These are phyloP conservation scores for Sclerotinia nivalis DNA, from an alignment of 2,329 filamentous ascomycete species.

Conservation along the genomic window DNA sequence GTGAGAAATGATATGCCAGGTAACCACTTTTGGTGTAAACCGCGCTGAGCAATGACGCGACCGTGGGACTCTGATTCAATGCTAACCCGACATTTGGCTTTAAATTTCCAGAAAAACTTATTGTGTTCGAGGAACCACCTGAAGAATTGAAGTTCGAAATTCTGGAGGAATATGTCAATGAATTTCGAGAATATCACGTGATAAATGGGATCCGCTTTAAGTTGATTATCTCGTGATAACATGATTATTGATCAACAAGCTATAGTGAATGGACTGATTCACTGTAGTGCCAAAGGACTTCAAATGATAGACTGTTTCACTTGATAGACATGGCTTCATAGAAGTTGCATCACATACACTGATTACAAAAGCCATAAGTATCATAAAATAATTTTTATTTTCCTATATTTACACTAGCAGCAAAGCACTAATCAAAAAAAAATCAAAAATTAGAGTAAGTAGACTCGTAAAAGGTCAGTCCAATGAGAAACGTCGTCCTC, in stretches of 20 bases:
- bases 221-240: neutral
- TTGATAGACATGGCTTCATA: neutral
- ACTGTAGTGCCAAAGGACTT: neutral
- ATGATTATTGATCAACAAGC: neutral
- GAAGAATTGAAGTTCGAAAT: neutral
- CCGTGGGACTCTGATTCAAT: no score
- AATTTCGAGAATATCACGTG: neutral
- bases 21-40: no score
- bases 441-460: neutral
- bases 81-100: no score
- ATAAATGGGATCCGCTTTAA: neutral
- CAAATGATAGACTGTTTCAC: neutral
- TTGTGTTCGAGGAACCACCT: neutral
- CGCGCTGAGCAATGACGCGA: no score
- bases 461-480: neutral
- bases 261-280: neutral
- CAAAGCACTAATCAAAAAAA: constrained; percentile 3
- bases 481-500: neutral
- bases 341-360: neutral
- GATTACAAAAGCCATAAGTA: neutral
- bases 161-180: neutral
- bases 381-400: constrained; percentile 2
- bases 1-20: no score
- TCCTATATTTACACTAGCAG: constrained; percentile 19
- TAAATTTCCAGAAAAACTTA: neutral